phyloP scores from a whole-genome alignment of 2,329 filamentous ascomycete genomes.

The Fusarium ramigenum region DNA sequence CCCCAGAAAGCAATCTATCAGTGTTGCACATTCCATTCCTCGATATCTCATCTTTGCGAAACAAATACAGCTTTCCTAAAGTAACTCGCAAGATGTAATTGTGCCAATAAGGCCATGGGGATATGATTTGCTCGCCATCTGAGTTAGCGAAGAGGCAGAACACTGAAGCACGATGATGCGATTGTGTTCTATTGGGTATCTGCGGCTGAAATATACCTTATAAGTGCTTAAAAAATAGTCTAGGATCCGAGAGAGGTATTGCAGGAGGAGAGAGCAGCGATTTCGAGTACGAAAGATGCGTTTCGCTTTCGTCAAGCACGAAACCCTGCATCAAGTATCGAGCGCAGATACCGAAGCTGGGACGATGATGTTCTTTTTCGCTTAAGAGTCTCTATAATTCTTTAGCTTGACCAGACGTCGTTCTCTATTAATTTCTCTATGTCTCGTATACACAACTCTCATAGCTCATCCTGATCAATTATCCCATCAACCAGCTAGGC shows the following conservation, averaged over 20 bases:
- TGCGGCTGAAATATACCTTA: background rate
- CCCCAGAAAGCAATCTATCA: background rate
- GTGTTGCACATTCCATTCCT: background rate
- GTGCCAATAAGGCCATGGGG: background rate
- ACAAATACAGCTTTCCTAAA: too few relatives aligned
- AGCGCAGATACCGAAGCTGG: background rate
- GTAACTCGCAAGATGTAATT: background rate
- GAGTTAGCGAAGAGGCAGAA: background rate
- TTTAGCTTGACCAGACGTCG: background rate
- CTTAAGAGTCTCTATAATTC: too few relatives aligned
- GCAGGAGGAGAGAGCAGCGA: background rate
- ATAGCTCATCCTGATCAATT: background rate
- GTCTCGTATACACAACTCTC: background rate
- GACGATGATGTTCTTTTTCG: background rate
- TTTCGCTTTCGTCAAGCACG: background rate
- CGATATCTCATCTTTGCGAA: background rate
- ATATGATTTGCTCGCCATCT: background rate
- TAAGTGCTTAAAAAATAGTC: too few relatives aligned
- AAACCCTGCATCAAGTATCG: background rate
- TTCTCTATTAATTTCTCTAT: background rate
- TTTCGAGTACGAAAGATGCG: background rate
- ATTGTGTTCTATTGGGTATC: background rate
- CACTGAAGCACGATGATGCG: background rate
- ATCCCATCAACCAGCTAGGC: background rate
- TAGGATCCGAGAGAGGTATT: background rate